Base-by-base conservation (phyloP, 2,329 filamentous ascomycete species). In the Verticillium dahliae region DNA sequence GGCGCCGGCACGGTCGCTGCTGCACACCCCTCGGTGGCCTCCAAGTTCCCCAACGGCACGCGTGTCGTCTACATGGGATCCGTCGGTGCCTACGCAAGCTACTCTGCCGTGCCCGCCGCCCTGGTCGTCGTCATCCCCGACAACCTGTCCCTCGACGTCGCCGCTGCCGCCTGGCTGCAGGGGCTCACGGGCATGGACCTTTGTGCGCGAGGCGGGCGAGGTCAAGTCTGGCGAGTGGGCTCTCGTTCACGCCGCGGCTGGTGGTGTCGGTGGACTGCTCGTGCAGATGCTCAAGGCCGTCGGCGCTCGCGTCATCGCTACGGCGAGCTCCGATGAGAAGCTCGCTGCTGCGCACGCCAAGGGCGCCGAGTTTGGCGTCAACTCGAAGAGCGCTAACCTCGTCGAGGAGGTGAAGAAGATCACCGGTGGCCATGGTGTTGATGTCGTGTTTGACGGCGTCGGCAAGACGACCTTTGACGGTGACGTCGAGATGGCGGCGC, bases 401-500 rank as follows among this genome's bases (percentile, higher is more conserved):
- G 83, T 83, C 61, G 75, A 73, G 41, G 80, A 83, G 71, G 87
- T 91, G 6, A 78, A 82, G 68, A 82, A 90, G 71, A 86, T 91
- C 57, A 97, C 92, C 0, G 84, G 80, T 1, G 89, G 89, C 0
- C 77, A 86, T 63, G 93, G 93, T 7, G 87, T 89, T 2, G 84
- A 86, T 65, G 91, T 88, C 10, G 89, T 96, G 34, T 96, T 92
- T 71, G 92, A 97, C 72, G 90, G 90, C 6, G 91, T 97, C 2
- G 93, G 92, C 13, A 91, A 91, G 77, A 82, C 83, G 57, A 97
- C 93, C 0, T 96, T 95, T 76, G 91, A 97, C 67, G 81, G 85
- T 22, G 89, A 88, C 69, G 73, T 97, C 65, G 85, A 92, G 66
- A 84, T 86, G 67, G 81, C 94, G 60, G 90, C 88, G 67, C 75